Base-by-base conservation (phyloP, 2,329 filamentous ascomycete species). In the Orbilia ellipsospora region DNA sequence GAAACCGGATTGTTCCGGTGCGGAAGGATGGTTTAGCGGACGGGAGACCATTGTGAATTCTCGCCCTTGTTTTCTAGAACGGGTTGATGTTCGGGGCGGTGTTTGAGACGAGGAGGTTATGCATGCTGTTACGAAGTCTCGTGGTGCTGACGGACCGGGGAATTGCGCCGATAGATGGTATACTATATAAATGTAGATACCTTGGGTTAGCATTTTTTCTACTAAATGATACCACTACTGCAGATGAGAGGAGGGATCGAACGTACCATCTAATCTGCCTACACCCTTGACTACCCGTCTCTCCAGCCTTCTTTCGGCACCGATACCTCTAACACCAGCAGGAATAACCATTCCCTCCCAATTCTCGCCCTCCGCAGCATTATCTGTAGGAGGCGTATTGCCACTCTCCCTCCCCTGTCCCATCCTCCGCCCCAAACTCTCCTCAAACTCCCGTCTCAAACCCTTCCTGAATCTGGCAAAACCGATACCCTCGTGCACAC, bases 81-180 rank as follows among this genome's bases (percentile, higher is more conserved):
- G 79, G 2, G 80, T 72, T 26, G 77, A 61, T 6, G 67, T 59
- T 15, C 59, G 28, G 1, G 78, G 48, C 5, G 78, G 75, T 4
- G 77, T 57, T n/a, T 72, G 67, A 42, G 77, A 65, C 1, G 78
- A 78, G n/a, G 77, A 77, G n/a, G 68, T 70, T 6, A 79, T 57
- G 16, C 66, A 77, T 2, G 65, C 76, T 3, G 92, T 91, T 61
- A 97, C 88, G 81, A 97, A 97, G 80, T 97, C 94, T 82, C 94
- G 86, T 0, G 94, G 91, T 1, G 93, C 89, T 0, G 92, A 95
- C 2, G 94, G 94, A 0, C 92, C 92, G 0, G 94, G 93, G 79
- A 97, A 97, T 81, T 95, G 91, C 1, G 93, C 93, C 20, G 92
- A 94, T 0, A 97, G 86, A 80, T 94, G 90, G 80, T 92, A 96